phyloP scores from a whole-genome alignment of 2,329 filamentous ascomycete genomes.

The Microdochium paspali region DNA sequence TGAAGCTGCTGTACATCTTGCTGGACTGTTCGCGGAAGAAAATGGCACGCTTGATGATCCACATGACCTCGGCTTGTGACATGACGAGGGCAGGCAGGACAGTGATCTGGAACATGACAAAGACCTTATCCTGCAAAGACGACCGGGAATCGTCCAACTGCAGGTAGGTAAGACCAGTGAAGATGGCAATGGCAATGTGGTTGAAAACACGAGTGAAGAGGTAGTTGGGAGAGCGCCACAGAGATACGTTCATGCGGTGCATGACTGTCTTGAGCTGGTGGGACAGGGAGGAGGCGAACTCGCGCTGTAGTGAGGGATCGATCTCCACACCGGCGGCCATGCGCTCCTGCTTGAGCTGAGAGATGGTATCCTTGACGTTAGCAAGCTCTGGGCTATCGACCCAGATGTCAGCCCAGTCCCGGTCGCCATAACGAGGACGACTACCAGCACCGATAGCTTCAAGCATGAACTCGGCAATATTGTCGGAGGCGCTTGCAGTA shows the following conservation, averaged over 20 bases:
- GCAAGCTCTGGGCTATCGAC: conserved; percentile 61
- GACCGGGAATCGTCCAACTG: conserved; percentile 66
- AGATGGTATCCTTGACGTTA: conserved; percentile 56
- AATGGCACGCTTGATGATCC: conserved; percentile 67
- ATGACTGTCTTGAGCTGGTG: conserved; percentile 74
- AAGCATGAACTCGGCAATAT: conserved; percentile 72
- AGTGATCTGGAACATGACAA: conserved; percentile 84
- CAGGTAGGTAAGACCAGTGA: conserved; percentile 73
- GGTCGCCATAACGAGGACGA: conserved; percentile 59
- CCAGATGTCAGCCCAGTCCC: conserved; percentile 79
- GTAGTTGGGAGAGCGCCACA: conserved; percentile 84
- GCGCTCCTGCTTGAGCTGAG: conserved; percentile 54
- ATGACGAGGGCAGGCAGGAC: conserved; percentile 78
- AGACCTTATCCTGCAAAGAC: conserved; percentile 76
- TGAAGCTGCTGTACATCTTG: conserved; percentile 77
- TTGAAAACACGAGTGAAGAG: conserved; percentile 82
- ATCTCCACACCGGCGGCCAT: conserved; percentile 25
- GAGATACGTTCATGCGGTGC: conserved; percentile 63
- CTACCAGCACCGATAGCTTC: conserved; percentile 74
- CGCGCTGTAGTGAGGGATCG: conserved; percentile 51
- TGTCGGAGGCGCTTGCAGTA: conserved; percentile 43
- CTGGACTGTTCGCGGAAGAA: conserved; percentile 80
- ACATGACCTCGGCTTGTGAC: conserved; percentile 76
- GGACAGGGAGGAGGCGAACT: conserved; percentile 72
- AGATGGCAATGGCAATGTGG: conserved; percentile 66